A percentile compares a stretch with the other conserved stretches of the same genome.
Conservation (phyloP, 441 rosid species). For the Eugenia klotzschiana region DNA sequence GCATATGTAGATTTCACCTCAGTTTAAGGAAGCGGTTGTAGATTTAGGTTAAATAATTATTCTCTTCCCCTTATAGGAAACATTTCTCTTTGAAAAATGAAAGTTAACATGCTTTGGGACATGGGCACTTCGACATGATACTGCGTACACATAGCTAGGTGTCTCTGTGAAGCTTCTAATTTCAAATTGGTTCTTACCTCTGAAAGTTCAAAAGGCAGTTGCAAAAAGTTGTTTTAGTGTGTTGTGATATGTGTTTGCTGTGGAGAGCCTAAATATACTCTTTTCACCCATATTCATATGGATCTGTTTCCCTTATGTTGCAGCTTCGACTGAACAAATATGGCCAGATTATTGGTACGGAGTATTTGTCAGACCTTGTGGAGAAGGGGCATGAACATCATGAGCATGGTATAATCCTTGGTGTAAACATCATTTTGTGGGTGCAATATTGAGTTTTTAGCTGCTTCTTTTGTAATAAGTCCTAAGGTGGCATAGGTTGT, state of each 20-base stretch:
- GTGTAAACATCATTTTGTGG: not conserved
- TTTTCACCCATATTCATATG: not conserved
- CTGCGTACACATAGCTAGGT: not conserved
- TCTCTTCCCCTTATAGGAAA: not conserved
- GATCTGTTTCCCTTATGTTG: slow-evolving; percentile 3
- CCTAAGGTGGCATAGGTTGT: not conserved
- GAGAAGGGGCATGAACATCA: slow-evolving; percentile 65
- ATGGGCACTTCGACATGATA: not conserved
- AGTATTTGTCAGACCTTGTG: slow-evolving; percentile 84
- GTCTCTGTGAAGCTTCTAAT: not conserved
- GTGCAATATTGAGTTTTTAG: not conserved
- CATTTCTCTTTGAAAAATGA: not conserved
- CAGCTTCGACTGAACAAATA: slow-evolving; percentile 82
- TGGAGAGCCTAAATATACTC: not conserved
- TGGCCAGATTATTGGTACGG: slow-evolving; percentile 87
- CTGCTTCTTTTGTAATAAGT: not conserved
- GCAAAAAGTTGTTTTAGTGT: not conserved
- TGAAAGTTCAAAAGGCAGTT: not conserved
- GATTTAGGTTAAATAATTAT: not conserved
- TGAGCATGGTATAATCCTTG: slow-evolving; percentile 46
- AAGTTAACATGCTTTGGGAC: not conserved
- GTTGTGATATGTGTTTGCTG: not conserved
- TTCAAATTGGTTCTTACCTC: not conserved
- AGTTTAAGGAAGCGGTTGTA: not conserved
- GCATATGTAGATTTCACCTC: not conserved